Conservation (phyloP, 1,284 basidiomycete species). For the Malassezia cuniculi region DNA sequence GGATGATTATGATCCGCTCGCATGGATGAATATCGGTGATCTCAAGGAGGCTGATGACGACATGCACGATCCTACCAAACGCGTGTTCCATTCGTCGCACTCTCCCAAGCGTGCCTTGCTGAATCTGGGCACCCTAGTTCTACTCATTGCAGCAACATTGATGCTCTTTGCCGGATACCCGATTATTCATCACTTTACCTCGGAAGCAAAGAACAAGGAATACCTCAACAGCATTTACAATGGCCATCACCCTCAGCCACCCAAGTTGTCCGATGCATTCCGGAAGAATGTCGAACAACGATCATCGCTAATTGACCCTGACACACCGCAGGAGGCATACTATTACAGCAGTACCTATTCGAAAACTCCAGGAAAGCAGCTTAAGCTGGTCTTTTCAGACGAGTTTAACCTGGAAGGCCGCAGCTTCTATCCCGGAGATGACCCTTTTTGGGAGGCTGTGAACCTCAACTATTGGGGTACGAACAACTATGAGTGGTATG, state of each 20-base stretch:
- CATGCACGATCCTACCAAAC: conserved; percentile 14
- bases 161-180: conserved; percentile 42
- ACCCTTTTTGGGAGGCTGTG: conserved; percentile 61
- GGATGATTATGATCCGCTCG: conserved; percentile 6
- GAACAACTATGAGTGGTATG: conserved; percentile 50
- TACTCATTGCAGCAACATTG: conserved; percentile 25
- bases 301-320: conserved; percentile 41
- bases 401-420: conserved; percentile 44
- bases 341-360: conserved; percentile 48
- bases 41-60: conserved; percentile 28
- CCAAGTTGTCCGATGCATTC: too few relatives aligned
- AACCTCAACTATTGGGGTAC: conserved; percentile 58
- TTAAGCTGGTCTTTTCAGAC: conserved; percentile 44
- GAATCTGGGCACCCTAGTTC: conserved; percentile 31
- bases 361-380: conserved; percentile 12
- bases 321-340: conserved; percentile 38
- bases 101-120: conserved; percentile 24
- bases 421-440: conserved; percentile 53
- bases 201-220: background rate
- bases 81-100: background rate
- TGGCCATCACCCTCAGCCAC: too few relatives aligned
- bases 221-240: too few relatives aligned
- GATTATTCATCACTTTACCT: conserved; percentile 17
- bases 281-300: conserved; percentile 6
- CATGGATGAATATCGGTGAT: conserved; percentile 18